A percentile compares a stretch with the other conserved stretches of the same genome.
phyloP scores from a whole-genome alignment of 345 rosid genomes.

The Acer negundo region DNA sequence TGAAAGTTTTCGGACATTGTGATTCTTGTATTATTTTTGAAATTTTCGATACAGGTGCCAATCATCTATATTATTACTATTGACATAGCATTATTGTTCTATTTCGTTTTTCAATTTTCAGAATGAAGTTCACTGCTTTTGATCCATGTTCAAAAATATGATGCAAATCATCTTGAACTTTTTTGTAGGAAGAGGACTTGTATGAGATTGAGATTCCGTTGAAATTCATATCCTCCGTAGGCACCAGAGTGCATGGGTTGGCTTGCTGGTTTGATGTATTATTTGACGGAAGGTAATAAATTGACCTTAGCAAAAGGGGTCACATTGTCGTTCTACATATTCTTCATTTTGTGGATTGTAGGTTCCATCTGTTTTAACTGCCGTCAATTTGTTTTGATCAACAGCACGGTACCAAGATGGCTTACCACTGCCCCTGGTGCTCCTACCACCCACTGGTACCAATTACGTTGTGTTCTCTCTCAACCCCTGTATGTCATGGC shows the following conservation, averaged over 20 bases:
- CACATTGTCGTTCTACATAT: neutral
- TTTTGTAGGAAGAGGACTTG: slow-evolving; percentile 74
- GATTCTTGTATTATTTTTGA: neutral
- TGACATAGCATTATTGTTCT: neutral
- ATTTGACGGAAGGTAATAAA: slow-evolving; percentile 79
- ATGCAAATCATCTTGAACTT: neutral
- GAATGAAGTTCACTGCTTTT: slow-evolving; percentile 5
- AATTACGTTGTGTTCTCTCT: slow-evolving; percentile 89
- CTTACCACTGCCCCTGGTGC: slow-evolving; percentile 98
- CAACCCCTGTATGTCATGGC: slow-evolving; percentile 96
- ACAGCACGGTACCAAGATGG: slow-evolving; percentile 95
- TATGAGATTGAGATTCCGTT: slow-evolving; percentile 91
- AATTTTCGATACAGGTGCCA: neutral
- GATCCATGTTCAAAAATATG: slow-evolving; percentile 3
- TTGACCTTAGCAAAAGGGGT: neutral
- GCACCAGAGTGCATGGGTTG: slow-evolving; percentile 91
- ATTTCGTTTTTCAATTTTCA: neutral
- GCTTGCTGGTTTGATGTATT: slow-evolving; percentile 99
- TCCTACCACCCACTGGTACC: slow-evolving; percentile 98
- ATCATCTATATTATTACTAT: neutral
- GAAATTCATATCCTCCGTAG: slow-evolving; percentile 77
- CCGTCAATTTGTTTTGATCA: slow-evolving; percentile 19
- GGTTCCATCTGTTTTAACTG: neutral
- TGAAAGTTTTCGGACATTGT: neutral
- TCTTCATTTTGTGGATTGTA: neutral